Evolutionary conservation across 768 basidiomycete species (phyloP), one percentile per base, ranked within the genome.

Genomic region (Calocybe indica): DNA sequence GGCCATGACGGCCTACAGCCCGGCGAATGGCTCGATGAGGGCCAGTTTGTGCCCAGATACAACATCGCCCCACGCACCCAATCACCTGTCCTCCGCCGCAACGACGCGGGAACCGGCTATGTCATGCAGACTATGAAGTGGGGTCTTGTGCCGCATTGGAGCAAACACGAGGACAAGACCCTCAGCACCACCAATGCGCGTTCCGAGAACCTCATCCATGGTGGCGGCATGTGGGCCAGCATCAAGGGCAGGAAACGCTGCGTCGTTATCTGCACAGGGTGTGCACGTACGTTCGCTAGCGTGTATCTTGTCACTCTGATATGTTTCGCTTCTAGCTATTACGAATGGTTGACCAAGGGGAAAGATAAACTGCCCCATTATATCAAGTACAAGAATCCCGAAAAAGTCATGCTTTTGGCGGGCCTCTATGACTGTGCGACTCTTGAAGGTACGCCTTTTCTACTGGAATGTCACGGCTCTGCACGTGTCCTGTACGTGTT

Each of bases 171-270:
- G 52, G 80, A 85, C 52, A 78, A 76, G 43, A 70, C 72, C 0
- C 66, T 92, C 37, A 89, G 79, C 56, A 96, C 94, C 0, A 95
- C 89, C 51, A 98, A 98, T 54, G 93, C 94, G 0, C 81, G 92
- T 13, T 73, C 82, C 2, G 95, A 98, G 65, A 85, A 83, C 45
- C 71, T 98, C 30, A 59, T 83, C 5, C 79, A 83, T 40, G 78
- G 85, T 14, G 76, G 80, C 4, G 87, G 88, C 0, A 86, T 94
- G 77, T 98, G 95, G 95, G 82, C 69, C 12, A 78, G 78, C 51
- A 76, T 93, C 55, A 88, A 89, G 59, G 85, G 84, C 13, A 79
- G 70, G 65, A 88, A 89, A 54, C 78, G 95, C 34, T 97, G 94
- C 59, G 77, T 86, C n/a, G 79, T 97, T 46, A 67, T 88, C 14